Conservation (phyloP, 768 basidiomycete species). For the Glaciozyma antarctica region DNA sequence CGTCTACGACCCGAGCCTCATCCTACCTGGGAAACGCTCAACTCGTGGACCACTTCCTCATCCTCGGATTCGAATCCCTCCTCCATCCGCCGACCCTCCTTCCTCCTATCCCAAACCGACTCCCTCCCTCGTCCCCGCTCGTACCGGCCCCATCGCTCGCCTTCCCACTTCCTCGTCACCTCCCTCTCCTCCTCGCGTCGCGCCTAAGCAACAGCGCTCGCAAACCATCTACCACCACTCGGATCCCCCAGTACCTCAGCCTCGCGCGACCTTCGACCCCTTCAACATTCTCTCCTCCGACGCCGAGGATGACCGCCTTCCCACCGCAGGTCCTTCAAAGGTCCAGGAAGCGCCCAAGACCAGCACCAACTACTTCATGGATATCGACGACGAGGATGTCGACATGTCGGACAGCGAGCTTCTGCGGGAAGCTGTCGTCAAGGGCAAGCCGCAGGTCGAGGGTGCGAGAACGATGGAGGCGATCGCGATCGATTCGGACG, state of each 20-base stretch:
- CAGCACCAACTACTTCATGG: slow-evolving; percentile 2
- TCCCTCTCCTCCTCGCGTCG: not conserved
- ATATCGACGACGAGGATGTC: slow-evolving; percentile 6
- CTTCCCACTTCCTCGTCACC: not conserved
- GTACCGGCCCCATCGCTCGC: not conserved
- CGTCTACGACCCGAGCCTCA: slow-evolving; percentile 21
- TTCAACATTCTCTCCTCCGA: not conserved
- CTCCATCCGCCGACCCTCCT: not conserved
- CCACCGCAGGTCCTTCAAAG: not conserved
- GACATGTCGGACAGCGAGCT: slow-evolving; percentile 22
- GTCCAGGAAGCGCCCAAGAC: not conserved
- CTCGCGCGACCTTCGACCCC: not conserved
- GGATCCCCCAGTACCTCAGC: not conserved
- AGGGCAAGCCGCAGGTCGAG: not conserved
- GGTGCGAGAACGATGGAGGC: not conserved
- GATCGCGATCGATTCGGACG: slow-evolving; percentile 21
- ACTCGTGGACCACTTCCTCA: not conserved
- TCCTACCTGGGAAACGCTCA: not conserved
- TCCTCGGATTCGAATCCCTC: not conserved
- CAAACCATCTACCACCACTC: not conserved
- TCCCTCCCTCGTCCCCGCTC: not conserved
- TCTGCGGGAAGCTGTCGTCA: slow-evolving; percentile 10
- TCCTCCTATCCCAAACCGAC: not conserved
- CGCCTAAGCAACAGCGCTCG: too few species aligned
- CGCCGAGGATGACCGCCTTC: not conserved